A percentile compares a stretch with the other conserved stretches of the same genome.
Evolutionary conservation across 768 basidiomycete species (phyloP).

Genomic region (Termitomyces eurrhizus): DNA sequence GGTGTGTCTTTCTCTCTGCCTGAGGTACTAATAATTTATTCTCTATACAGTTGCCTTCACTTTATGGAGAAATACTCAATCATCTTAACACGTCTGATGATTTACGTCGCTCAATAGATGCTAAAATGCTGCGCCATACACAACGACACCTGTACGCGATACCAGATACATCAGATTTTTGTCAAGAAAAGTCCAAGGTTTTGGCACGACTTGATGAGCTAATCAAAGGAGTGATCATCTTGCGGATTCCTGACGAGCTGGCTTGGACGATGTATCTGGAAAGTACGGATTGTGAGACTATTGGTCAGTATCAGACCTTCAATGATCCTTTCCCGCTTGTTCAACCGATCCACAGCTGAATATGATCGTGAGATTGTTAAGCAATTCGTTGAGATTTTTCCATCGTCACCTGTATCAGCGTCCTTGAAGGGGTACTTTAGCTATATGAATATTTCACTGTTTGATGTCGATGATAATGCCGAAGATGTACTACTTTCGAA

Average conservation of each 20-base stretch:
- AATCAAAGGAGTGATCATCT: conserved; percentile 68
- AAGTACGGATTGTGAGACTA: conserved; percentile 57
- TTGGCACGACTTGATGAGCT: conserved; percentile 68
- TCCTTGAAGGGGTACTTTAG: conserved; percentile 67
- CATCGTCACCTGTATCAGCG: conserved; percentile 47
- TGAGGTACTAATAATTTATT: conserved; percentile 9
- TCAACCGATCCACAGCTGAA: conserved; percentile 37
- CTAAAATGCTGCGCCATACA: conserved; percentile 67
- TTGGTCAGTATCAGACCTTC: conserved; percentile 44
- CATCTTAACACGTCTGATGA: conserved; percentile 79
- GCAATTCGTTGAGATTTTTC: conserved; percentile 64
- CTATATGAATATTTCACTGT: conserved; percentile 47
- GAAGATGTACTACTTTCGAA: conserved; percentile 27
- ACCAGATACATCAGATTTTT: conserved; percentile 34
- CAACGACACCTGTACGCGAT: conserved; percentile 59
- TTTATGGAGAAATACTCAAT: conserved; percentile 79
- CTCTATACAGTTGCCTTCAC: conserved; percentile 51
- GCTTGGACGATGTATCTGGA: conserved; percentile 84
- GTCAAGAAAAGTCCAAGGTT: conserved; percentile 40
- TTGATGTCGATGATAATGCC: conserved; percentile 39
- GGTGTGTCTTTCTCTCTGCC: conserved; percentile 31
- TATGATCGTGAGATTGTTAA: conserved; percentile 57
- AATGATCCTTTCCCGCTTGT: conserved; percentile 2
- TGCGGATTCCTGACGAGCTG: conserved; percentile 72
- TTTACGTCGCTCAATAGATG: conserved; percentile 72